These are phyloP conservation scores for Eucalyptus shirleyi DNA, from an alignment of 345 rosid genomes.

Conservation along the genomic window DNA sequence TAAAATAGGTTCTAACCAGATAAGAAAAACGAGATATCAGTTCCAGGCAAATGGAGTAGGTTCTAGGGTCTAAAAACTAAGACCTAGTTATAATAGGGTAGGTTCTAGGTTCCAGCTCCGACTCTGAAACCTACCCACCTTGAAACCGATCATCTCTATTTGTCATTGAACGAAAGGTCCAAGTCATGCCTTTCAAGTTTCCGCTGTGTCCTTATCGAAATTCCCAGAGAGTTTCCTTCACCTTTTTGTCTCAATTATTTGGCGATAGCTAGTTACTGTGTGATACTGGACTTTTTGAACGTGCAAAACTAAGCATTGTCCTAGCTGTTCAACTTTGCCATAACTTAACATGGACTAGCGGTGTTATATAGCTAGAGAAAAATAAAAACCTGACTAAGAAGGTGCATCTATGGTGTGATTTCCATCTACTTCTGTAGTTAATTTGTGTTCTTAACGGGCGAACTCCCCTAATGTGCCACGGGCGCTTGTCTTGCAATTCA, in stretches of 20 bases:
- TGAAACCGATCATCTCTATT: not conserved
- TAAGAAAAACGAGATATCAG: rapidly evolving
- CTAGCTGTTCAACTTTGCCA: not conserved
- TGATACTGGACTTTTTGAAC: not conserved
- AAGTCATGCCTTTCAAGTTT: not conserved
- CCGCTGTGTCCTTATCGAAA: not conserved
- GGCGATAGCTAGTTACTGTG: not conserved
- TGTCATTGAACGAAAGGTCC: not conserved
- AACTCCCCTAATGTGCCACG: not conserved
- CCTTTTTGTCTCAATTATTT: not conserved
- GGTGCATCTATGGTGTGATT: not conserved
- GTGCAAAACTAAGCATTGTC: not conserved
- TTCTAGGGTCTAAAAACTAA: no score
- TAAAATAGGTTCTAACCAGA: no score
- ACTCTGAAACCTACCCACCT: rapidly evolving
- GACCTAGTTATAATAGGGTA: rapidly evolving
- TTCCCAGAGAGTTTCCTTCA: not conserved
- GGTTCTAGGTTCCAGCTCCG: no score
- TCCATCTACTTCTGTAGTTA: not conserved
- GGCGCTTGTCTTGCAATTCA: not conserved
- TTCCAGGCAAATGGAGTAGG: no score
- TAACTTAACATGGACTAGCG: not conserved
- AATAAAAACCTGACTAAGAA: not conserved
- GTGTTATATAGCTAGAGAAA: not conserved
- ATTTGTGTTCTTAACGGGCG: not conserved